These are phyloP conservation scores for Apiotrichum veenhuisii DNA, from an alignment of 1,284 basidiomycete genomes.

Conservation along the genomic window DNA sequence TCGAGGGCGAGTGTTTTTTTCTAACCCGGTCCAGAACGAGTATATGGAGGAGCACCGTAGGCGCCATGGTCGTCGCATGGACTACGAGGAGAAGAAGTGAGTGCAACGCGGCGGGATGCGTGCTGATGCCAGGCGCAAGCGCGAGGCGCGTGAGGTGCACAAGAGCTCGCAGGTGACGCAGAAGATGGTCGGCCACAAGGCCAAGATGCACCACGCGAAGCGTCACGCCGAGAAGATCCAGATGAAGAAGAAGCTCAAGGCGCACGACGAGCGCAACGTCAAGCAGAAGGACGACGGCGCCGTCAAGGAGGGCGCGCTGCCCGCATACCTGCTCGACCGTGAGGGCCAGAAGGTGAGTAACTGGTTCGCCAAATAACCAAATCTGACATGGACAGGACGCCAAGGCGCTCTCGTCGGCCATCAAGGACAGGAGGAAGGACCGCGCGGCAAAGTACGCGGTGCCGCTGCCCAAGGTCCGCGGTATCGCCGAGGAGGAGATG, in stretches of 20 bases:
- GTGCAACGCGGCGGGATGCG: constrained; percentile 1
- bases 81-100: constrained; percentile 50
- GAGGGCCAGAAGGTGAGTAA: constrained; percentile 73
- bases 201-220: constrained; percentile 93
- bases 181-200: constrained; percentile 94
- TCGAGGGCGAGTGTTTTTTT: neutral
- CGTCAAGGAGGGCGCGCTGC: constrained; percentile 81
- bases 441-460: constrained; percentile 98
- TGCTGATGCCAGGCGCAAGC: constrained; percentile 69
- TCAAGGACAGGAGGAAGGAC: constrained; percentile 99
- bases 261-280: constrained; percentile 97
- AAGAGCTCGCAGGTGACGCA: constrained; percentile 81
- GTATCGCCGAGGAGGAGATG: constrained; percentile 99
- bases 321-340: constrained; percentile 92
- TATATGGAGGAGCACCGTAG: constrained; percentile 52
- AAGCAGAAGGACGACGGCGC: constrained; percentile 82
- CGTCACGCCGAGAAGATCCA: constrained; percentile 97
- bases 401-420: constrained; percentile 91
- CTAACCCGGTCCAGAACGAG: constrained; percentile 42
- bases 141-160: constrained; percentile 86
- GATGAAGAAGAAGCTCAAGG: constrained; percentile 98
- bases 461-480: constrained; percentile 91
- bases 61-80: constrained; percentile 49
- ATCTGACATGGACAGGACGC: constrained; percentile 77
- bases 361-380: neutral